Base-by-base conservation (phyloP, 1,284 basidiomycete genomes). In the Quambalaria eucalypti region DNA sequence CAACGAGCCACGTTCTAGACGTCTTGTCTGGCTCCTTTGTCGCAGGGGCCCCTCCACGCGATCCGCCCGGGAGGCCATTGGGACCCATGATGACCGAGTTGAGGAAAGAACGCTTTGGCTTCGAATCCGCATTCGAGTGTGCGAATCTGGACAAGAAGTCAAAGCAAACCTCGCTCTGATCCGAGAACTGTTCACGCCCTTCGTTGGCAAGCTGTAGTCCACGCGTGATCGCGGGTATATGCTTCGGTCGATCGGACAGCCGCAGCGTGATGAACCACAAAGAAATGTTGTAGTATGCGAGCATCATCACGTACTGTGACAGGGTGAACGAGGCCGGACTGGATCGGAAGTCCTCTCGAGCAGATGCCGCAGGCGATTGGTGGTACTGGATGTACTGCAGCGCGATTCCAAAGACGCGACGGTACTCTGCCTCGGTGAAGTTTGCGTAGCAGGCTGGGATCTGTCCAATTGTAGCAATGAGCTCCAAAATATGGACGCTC, bases 71-170 rank as follows among this genome's bases (percentile, higher is more conserved):
- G 19, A 21, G 39, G 28, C 12, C 46, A 6, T 42, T 29, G 6
- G 65, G 63, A 16, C 66, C 65, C 76, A 79, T 77, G 55, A 82
- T 77, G 59, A 80, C 73, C 44, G 90, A 86, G 65, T 82, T 84
- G 56, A 96, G 81, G 60, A 87, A 82, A 1, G 89, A 91, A 39
- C 81, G 82, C 1, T 88, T 84, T 0, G 92, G 90, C 50, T 88
- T 84, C 0, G 93, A 89, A 70, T 96, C 90, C 12, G 90, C 90
- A 65, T 88, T 92, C 23, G 87, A 89, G 71, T 93, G 96, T 0
- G 93, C 87, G 74, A 95, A 96, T 16, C 95, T 82, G 19, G 90
- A 88, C 6, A 99, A 81, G 88, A 93, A 98, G 76, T 99, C 95
- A 71, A 98, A 93, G 74, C 90, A 95, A 23, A 97, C 92, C 76